Percentiles rank a stretch among this genome's conserved stretches.
These are phyloP conservation scores for Colletotrichum sp. DNA, from an alignment of 2,329 filamentous ascomycete species.

Conservation along the genomic window DNA sequence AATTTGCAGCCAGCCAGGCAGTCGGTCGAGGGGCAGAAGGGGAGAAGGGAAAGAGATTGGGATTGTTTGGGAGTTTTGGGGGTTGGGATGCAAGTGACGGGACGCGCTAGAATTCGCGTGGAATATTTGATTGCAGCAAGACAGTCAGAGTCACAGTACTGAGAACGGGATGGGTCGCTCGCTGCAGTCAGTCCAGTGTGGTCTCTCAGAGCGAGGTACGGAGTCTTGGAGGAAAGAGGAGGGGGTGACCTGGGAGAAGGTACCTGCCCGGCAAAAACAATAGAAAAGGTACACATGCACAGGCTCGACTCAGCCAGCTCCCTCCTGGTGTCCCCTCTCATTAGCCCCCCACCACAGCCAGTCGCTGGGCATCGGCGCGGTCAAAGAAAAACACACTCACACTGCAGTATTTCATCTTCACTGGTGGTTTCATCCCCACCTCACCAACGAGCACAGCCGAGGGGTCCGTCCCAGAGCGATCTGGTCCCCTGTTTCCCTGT, in stretches of 20 bases:
- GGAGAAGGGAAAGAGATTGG: background rate
- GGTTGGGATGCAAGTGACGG: constrained; percentile 18
- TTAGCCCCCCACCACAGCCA: background rate
- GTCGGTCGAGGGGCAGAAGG: background rate
- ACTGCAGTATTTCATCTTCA: background rate
- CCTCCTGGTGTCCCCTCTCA: background rate
- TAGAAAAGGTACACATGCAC: background rate
- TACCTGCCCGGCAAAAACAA: background rate
- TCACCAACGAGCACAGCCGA: constrained; percentile 1
- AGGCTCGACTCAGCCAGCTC: background rate
- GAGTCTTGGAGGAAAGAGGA: background rate
- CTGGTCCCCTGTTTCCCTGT: background rate
- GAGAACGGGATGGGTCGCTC: background rate
- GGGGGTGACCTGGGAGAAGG: background rate
- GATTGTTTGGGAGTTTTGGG: constrained; percentile 4
- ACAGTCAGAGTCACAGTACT: background rate
- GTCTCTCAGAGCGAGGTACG: background rate
- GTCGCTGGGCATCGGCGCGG: background rate
- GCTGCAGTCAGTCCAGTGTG: background rate
- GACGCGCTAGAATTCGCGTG: constrained; percentile 22
- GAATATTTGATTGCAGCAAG: constrained; percentile 14
- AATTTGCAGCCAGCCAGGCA: constrained; percentile 15
- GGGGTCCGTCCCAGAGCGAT: background rate
- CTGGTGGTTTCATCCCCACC: constrained; percentile 18
- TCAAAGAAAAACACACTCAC: background rate